Base-by-base conservation (phyloP, 306 rosid genomes). In the Malus fusca region DNA sequence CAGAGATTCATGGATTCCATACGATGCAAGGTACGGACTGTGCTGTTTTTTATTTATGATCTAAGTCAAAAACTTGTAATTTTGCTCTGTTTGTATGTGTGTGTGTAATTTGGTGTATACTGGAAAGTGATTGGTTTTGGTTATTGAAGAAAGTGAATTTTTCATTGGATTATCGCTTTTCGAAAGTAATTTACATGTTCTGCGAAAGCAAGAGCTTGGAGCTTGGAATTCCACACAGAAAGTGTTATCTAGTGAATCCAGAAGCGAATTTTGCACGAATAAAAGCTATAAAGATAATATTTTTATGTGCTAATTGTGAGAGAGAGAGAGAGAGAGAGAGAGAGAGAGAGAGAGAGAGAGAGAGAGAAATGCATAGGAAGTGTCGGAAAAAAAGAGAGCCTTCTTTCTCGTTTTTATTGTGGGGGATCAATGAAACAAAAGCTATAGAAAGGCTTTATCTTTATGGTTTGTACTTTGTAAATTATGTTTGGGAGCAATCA, bases 1-100 rank as follows among this genome's bases (percentile, higher is more conserved):
- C 98, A 11, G 96, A 92, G 69, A 89, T 92, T 68, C 99, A 92
- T 89, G 99, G 99, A 74, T 96, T 96, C 81, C 97, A 85, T 86
- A 85, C 97, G 74, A 69, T 88, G 86, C 93, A 88, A 83, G 98
- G 99, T 88, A 59, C 80, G n/a, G 73, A 31, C 64, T 33, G 12
- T 37, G 9, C 13, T 19, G 19, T 8, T 11, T 40, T 53, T 30
- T 14, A 17, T 48, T 48, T 5, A 25, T 3, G 21, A 11, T 61
- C 15, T 14, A 9, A 72, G 42, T 37, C 11, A 61, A 10, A 22
- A n/a, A 56, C 22, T 66, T 46, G 28, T 43, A 4, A 11, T n/a
- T 66, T 4, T 28, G 51, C 62, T 56, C 25, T 56, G 51, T 10
- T 35, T 35, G 42, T 35, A 6, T 35, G 37, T 59, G 14, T 8